These are phyloP conservation scores for Chimonanthus praecox DNA, from an alignment of 164 flowering plant species.

Conservation along the genomic window DNA sequence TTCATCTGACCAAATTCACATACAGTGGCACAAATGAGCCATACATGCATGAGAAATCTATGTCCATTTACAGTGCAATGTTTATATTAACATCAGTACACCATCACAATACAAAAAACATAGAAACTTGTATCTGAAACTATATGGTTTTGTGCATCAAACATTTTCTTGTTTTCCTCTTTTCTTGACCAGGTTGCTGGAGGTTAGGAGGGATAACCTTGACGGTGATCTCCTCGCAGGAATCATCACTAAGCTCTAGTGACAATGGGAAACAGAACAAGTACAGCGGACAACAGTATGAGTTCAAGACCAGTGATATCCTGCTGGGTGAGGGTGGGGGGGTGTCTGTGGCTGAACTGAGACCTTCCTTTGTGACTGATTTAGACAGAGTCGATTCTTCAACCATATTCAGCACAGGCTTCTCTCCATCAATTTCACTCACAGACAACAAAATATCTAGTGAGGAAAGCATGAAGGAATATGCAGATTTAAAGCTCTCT, in stretches of 20 bases:
- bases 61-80: background rate
- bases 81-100: no score
- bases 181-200: conserved; percentile 74
- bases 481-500: conserved; percentile 67
- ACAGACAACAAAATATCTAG: conserved; percentile 20
- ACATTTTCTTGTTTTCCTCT: background rate
- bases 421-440: conserved; percentile 16
- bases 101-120: no score
- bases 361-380: conserved; percentile 46
- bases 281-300: conserved; percentile 30
- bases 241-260: conserved; percentile 15
- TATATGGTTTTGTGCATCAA: background rate
- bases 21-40: no score
- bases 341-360: conserved; percentile 64
- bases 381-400: conserved; percentile 28
- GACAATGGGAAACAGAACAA: conserved; percentile 14
- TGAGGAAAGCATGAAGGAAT: conserved; percentile 81
- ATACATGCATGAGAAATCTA: background rate
- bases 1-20: background rate
- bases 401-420: conserved; percentile 13
- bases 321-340: conserved; percentile 63
- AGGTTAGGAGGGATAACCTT: conserved; percentile 60
- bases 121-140: no score
- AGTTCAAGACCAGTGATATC: conserved; percentile 50
- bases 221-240: conserved; percentile 20